These are phyloP conservation scores for Brassica nigra DNA, from an alignment of 345 rosid genomes.

Conservation along the genomic window DNA sequence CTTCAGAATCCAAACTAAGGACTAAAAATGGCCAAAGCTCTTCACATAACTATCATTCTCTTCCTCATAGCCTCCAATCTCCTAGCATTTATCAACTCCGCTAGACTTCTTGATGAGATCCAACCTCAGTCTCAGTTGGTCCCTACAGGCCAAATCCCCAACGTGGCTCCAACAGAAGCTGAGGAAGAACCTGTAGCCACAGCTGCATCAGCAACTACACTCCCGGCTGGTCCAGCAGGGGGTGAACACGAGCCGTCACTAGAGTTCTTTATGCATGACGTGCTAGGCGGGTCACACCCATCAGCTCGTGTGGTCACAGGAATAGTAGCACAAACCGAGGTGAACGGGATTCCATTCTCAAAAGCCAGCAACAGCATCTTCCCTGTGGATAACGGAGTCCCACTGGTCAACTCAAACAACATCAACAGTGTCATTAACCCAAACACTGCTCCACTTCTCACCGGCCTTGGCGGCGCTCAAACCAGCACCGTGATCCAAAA, in stretches of 20 bases:
- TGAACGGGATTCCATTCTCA: slow-evolving; percentile 85
- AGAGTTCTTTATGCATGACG: slow-evolving; percentile 82
- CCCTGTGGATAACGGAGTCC: slow-evolving; percentile 69
- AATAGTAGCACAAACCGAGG: slow-evolving; percentile 67
- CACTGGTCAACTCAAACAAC: slow-evolving; percentile 51
- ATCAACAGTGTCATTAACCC: slow-evolving; percentile 60
- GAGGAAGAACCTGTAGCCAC: neutral
- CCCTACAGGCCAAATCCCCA: slow-evolving; percentile 52
- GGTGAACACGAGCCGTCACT: slow-evolving; percentile 44
- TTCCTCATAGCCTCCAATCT: slow-evolving; percentile 45
- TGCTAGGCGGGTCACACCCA: slow-evolving; percentile 73
- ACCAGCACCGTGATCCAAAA: slow-evolving; percentile 59
- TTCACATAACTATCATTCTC: slow-evolving; percentile 35
- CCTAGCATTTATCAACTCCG: slow-evolving; percentile 47
- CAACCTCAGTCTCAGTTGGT: slow-evolving; percentile 46
- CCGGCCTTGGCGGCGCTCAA: slow-evolving; percentile 78
- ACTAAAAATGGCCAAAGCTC: slow-evolving; percentile 48
- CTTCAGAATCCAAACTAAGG: slow-evolving; percentile 1
- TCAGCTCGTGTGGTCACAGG: slow-evolving; percentile 82
- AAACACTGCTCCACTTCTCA: slow-evolving; percentile 68
- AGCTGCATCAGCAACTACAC: slow-evolving; percentile 14
- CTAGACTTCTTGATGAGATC: slow-evolving; percentile 64
- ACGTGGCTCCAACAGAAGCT: slow-evolving; percentile 41
- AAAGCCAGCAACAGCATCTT: slow-evolving; percentile 65
- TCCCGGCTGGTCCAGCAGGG: slow-evolving; percentile 31